Conservation (phyloP, 208 protist species). For the Strigomonas galati region DNA sequence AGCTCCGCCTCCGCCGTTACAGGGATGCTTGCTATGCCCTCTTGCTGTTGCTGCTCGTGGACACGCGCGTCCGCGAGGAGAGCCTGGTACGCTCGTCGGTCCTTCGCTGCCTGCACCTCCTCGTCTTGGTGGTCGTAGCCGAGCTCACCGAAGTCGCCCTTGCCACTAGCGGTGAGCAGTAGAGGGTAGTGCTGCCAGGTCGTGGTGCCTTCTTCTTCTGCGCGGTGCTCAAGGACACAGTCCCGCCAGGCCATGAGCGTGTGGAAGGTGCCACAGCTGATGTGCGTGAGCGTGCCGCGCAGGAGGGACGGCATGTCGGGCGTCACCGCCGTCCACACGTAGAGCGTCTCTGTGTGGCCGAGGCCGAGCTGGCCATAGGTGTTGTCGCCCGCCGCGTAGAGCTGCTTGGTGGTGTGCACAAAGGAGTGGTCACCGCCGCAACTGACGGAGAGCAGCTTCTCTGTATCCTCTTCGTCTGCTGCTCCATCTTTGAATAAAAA, state of each 20-base stretch:
- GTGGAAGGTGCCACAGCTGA: slow-evolving; percentile 84
- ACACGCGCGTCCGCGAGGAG: no score
- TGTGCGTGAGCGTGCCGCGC: slow-evolving; percentile 41
- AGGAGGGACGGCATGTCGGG: background rate
- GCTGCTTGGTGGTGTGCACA: slow-evolving; percentile 46
- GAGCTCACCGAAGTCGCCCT: slow-evolving; percentile 85
- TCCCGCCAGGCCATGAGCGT: slow-evolving; percentile 67
- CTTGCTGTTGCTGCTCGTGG: background rate
- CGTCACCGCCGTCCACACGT: slow-evolving; percentile 11
- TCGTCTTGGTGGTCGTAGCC: slow-evolving; percentile 67
- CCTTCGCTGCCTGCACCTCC: slow-evolving; percentile 39
- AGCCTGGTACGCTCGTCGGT: slow-evolving; percentile 8
- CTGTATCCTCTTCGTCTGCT: background rate
- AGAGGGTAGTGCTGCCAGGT: slow-evolving; percentile 29
- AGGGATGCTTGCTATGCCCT: background rate
- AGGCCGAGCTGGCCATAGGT: slow-evolving; percentile 80
- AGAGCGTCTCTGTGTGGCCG: slow-evolving; percentile 30
- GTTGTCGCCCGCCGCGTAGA: slow-evolving; percentile 79
- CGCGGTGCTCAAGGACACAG: slow-evolving; percentile 19
- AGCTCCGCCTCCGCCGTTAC: background rate
- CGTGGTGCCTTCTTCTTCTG: background rate
- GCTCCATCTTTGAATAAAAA: background rate
- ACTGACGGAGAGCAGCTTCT: slow-evolving; percentile 30
- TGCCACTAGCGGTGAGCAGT: slow-evolving; percentile 59
- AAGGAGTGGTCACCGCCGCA: slow-evolving; percentile 87